A percentile compares a stretch with the other conserved stretches of the same genome.
Conservation (phyloP, 148 eudicot species). For the Oxyria digyna region DNA sequence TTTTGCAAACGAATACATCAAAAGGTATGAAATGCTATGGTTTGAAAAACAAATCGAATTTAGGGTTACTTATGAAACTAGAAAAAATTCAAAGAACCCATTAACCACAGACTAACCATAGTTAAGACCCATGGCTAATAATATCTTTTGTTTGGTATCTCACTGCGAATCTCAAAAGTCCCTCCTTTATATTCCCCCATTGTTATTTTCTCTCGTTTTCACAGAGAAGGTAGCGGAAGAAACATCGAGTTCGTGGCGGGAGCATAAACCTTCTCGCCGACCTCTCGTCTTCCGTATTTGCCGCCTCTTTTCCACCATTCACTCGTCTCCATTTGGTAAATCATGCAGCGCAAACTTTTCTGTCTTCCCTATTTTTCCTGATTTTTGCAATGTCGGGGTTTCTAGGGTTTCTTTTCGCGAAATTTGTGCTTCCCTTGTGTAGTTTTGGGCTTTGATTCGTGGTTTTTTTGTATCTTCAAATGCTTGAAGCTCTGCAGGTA, state of each 20-base stretch:
- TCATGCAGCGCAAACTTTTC: background rate
- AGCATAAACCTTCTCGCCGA: background rate
- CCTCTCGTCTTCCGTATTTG: slow-evolving; percentile 3
- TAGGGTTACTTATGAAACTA: no score
- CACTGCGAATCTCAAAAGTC: background rate
- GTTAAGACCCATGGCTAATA: background rate
- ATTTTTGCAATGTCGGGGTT: background rate
- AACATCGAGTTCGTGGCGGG: slow-evolving; percentile 1
- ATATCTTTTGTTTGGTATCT: background rate
- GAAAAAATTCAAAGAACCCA: no score
- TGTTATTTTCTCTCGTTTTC: background rate
- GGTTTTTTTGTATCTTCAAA: background rate
- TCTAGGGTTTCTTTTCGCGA: background rate
- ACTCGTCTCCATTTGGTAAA: slow-evolving; percentile 1
- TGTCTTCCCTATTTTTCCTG: background rate
- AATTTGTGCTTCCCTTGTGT: background rate
- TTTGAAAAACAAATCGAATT: no score
- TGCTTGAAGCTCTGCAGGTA: background rate
- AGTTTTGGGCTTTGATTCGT: background rate
- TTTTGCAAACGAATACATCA: no score
- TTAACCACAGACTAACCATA: background rate
- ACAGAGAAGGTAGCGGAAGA: slow-evolving; percentile 1
- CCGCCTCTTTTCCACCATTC: slow-evolving; percentile 4
- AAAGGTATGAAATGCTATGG: no score
- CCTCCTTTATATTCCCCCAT: background rate